phyloP scores from a whole-genome alignment of 306 rosid species.

The Sesbania bispinosa region DNA sequence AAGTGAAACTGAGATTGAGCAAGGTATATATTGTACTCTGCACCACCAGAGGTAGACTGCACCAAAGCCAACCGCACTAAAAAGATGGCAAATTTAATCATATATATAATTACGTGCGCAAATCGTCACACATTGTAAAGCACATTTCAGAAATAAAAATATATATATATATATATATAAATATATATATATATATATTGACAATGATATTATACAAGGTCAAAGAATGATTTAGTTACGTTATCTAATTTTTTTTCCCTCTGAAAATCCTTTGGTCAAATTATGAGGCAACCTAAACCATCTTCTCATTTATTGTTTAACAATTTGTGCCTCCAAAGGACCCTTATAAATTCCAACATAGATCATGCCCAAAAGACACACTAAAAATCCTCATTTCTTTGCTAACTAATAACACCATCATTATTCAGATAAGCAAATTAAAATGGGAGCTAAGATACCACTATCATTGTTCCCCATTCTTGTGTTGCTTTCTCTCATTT shows the following conservation, averaged over 20 bases:
- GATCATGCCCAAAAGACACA: not conserved
- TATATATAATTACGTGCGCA: not conserved
- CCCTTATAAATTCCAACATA: constrained; percentile 19
- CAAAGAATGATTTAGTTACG: constrained; percentile 21
- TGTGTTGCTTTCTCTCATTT: not conserved
- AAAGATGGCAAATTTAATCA: too few relatives aligned
- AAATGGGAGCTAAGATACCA: constrained; percentile 10
- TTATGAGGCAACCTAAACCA: constrained; percentile 7
- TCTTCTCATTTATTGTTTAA: not conserved
- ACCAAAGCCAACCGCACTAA: too few relatives aligned
- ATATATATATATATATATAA: too few relatives aligned
- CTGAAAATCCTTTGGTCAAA: constrained; percentile 2
- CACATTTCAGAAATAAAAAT: not conserved
- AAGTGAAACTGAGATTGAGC: too few relatives aligned
- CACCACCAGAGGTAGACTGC: too few relatives aligned
- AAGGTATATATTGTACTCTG: too few relatives aligned
- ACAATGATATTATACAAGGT: not conserved
- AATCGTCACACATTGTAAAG: not conserved
- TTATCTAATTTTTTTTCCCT: not conserved
- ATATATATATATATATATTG: not conserved
- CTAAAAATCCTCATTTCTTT: not conserved
- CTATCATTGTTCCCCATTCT: not conserved
- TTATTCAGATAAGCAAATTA: not conserved
- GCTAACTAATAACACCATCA: not conserved
- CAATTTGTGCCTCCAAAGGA: not conserved